Evolutionary conservation across 768 basidiomycete species (phyloP).

Genomic region (Polyporus arcularius): DNA sequence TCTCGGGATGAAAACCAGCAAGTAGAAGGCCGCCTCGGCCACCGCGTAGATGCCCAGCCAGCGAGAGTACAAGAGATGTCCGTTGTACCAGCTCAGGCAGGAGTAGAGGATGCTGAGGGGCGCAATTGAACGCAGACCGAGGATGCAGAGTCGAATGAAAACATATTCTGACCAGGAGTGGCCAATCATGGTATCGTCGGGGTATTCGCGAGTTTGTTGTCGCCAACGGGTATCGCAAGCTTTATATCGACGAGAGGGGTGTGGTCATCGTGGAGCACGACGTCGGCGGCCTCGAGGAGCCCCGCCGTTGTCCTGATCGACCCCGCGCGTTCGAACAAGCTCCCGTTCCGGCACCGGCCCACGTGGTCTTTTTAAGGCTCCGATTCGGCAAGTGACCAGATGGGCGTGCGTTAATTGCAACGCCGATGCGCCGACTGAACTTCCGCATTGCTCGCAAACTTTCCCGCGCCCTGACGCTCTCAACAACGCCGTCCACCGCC

Average conservation of each 20-base stretch:
- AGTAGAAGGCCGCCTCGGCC: constrained; percentile 51
- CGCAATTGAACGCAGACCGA: constrained; percentile 47
- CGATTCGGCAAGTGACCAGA: not conserved
- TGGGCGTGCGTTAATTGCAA: not conserved
- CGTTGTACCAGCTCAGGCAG: constrained; percentile 30
- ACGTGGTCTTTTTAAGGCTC: not conserved
- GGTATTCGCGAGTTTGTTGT: not conserved
- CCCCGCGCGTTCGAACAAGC: not conserved
- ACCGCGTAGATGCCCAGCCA: constrained; percentile 37
- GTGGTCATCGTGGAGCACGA: not conserved
- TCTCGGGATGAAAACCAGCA: constrained; percentile 51
- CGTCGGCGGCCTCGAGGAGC: not conserved
- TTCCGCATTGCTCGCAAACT: not conserved
- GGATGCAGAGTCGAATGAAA: constrained; percentile 50
- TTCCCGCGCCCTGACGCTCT: not conserved
- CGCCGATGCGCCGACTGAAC: not conserved
- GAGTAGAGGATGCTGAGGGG: constrained; percentile 47
- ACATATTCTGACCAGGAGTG: constrained; percentile 48
- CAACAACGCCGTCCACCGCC: not conserved
- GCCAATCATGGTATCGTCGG: constrained; percentile 29
- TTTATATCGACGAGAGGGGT: not conserved
- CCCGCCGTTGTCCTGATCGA: not conserved
- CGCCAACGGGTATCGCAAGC: not conserved
- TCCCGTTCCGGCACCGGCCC: not conserved
- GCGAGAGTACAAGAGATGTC: constrained; percentile 30